Evolutionary conservation across 345 rosid genomes (phyloP).

Genomic region (Lepidium africanum): DNA sequence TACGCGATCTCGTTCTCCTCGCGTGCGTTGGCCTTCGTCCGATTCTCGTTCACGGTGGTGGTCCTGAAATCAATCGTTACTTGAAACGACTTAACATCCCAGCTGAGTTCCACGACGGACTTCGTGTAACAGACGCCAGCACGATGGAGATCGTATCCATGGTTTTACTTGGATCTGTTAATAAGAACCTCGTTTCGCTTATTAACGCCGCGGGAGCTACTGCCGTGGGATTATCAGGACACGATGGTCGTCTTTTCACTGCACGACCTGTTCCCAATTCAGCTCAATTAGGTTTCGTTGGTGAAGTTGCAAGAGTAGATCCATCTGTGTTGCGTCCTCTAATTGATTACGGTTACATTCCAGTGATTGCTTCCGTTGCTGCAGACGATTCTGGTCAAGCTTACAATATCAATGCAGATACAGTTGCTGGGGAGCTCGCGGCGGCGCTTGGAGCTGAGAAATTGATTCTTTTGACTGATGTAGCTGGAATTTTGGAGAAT

Average conservation of each 20-base stretch:
- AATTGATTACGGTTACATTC: conserved; percentile 54
- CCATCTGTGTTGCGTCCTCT: conserved; percentile 52
- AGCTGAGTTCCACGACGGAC: conserved; percentile 71
- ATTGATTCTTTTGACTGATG: conserved; percentile 77
- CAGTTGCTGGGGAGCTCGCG: conserved; percentile 90
- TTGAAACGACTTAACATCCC: conserved; percentile 55
- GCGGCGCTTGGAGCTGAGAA: conserved; percentile 94
- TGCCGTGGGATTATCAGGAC: conserved; percentile 79
- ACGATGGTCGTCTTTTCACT: conserved; percentile 78
- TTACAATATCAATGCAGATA: conserved; percentile 89
- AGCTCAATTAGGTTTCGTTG: conserved; percentile 69
- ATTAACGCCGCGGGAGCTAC: conserved; percentile 83
- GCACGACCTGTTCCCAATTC: conserved; percentile 73
- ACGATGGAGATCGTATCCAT: conserved; percentile 97
- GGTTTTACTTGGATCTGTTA: conserved; percentile 87
- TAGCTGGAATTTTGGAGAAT: conserved; percentile 68
- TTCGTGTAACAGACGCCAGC: conserved; percentile 77
- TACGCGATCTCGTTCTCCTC: conserved; percentile 73
- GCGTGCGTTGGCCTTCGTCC: conserved; percentile 88
- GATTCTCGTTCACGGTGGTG: conserved; percentile 87
- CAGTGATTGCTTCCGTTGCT: conserved; percentile 89
- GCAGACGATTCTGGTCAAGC: conserved; percentile 68
- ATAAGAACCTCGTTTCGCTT: conserved; percentile 69
- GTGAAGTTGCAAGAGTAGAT: conserved; percentile 74
- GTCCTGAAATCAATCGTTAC: conserved; percentile 79